Evolutionary conservation across 495 filamentous ascomycete species (phyloP).

Genomic region (Bacidia rubella): DNA sequence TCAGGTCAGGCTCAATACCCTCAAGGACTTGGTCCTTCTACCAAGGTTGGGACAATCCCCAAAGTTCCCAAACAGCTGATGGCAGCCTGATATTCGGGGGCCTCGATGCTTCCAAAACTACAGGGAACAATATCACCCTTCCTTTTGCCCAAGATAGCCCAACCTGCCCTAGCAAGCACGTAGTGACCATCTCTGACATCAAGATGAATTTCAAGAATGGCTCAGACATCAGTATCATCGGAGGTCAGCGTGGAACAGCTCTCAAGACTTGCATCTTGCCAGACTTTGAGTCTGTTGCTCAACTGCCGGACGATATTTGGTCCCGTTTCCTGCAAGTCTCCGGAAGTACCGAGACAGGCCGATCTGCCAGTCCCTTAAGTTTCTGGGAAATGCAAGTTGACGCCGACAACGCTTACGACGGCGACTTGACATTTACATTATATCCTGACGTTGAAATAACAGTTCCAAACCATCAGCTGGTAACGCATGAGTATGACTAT

Average conservation of each 20-base stretch:
- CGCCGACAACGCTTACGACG: conserved; percentile 12
- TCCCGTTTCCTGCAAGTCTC: conserved; percentile 17
- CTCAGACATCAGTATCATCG: conserved; percentile 19
- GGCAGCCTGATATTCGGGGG: conserved; percentile 31
- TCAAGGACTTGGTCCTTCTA: conserved; percentile 29
- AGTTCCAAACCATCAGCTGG: conserved; percentile 25
- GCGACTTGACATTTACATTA: conserved; percentile 17
- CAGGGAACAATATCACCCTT: conserved; percentile 22
- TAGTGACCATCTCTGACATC: conserved; percentile 23
- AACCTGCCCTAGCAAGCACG: conserved; percentile 21
- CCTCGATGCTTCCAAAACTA: conserved; percentile 29
- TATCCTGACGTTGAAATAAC: conserved; percentile 11
- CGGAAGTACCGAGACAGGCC: conserved; percentile 8
- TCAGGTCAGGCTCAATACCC: conserved; percentile 20
- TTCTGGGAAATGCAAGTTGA: conserved; percentile 11
- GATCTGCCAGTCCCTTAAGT: conserved; percentile 15
- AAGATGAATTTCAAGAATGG: conserved; percentile 26
- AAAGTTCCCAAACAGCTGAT: conserved; percentile 19
- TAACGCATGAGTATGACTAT: conserved; percentile 21
- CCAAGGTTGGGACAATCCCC: conserved; percentile 27
- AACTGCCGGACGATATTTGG: conserved; percentile 17
- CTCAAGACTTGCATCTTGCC: conserved; percentile 19
- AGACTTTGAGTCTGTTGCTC: conserved; percentile 14
- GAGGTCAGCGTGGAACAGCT: neutral
- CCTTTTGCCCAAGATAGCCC: conserved; percentile 8